Conservation (phyloP, 176 grass and related monocot species). For the Chloris gayana region DNA sequence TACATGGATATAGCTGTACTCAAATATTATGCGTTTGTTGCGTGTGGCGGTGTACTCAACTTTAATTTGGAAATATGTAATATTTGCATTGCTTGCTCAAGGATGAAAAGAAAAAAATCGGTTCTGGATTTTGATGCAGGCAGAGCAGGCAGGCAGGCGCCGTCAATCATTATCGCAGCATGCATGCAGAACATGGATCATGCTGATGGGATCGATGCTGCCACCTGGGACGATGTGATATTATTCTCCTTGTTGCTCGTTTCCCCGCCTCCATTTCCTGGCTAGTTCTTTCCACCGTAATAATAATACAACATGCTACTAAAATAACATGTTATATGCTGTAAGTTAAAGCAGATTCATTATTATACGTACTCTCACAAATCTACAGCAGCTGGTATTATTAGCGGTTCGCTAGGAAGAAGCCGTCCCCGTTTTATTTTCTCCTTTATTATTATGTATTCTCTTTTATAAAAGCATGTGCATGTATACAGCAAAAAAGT, state of each 20-base stretch:
- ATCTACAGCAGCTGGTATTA: too few species aligned
- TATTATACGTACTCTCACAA: too few species aligned
- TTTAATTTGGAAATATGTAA: too few species aligned
- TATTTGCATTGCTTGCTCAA: too few species aligned
- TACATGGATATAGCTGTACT: not conserved
- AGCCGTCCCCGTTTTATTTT: not conserved
- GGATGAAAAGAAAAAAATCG: too few species aligned
- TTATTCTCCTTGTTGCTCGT: not conserved
- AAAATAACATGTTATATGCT: too few species aligned
- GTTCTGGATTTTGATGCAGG: too few species aligned
- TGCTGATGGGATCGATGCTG: not conserved
- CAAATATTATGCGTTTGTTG: not conserved
- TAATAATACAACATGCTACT: too few species aligned
- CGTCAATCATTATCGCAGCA: constrained; percentile 27
- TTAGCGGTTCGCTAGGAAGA: too few species aligned
- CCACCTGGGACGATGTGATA: constrained; percentile 18
- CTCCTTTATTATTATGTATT: not conserved
- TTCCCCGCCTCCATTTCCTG: not conserved
- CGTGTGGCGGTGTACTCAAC: too few species aligned
- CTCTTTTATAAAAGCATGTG: not conserved
- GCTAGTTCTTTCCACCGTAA: not conserved
- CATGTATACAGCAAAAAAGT: constrained; percentile 13
- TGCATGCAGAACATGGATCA: constrained; percentile 20
- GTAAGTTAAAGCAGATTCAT: too few species aligned
- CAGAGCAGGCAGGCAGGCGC: too few species aligned